phyloP scores from a whole-genome alignment of 2,329 filamentous ascomycete species.

The Xylaria sp. region DNA sequence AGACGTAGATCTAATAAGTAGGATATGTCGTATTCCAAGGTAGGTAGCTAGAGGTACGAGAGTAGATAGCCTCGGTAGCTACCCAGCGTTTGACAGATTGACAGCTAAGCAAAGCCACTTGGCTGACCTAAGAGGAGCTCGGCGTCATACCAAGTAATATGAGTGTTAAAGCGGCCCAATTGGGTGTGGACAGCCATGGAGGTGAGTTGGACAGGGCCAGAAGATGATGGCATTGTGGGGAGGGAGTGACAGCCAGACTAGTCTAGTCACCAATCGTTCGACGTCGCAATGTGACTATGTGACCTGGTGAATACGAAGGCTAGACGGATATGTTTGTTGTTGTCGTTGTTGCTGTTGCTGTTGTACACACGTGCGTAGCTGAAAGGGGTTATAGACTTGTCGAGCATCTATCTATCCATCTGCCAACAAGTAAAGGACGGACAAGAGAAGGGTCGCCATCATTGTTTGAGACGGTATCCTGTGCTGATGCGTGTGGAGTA shows the following conservation, averaged over 20 bases:
- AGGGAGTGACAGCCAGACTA: not conserved
- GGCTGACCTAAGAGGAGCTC: not conserved
- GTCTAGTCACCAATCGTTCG: not conserved
- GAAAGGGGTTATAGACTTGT: not conserved
- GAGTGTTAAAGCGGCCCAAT: conserved; percentile 22
- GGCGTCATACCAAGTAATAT: not conserved
- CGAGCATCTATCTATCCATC: not conserved
- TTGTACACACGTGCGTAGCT: not conserved
- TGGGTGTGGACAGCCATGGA: conserved; percentile 6
- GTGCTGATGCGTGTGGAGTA: too few species aligned
- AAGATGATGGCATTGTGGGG: not conserved
- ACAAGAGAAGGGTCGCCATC: not conserved
- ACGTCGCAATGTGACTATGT: not conserved
- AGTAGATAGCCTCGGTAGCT: not conserved
- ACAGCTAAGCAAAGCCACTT: conserved; percentile 16
- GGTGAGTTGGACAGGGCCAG: not conserved
- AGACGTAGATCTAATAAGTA: conserved; percentile 5
- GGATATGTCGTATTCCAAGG: not conserved
- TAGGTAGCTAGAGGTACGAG: not conserved
- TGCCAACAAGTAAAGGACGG: not conserved
- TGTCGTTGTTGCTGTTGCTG: not conserved
- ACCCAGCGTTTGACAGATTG: not conserved
- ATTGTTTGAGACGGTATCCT: too few species aligned
- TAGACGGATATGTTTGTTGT: not conserved
- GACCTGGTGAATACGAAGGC: not conserved